A percentile compares a stretch with the other conserved stretches of the same genome.
These are phyloP conservation scores for Coemansia sp. DNA, from an alignment of 192 early-diverging fungal genomes.

Conservation along the genomic window DNA sequence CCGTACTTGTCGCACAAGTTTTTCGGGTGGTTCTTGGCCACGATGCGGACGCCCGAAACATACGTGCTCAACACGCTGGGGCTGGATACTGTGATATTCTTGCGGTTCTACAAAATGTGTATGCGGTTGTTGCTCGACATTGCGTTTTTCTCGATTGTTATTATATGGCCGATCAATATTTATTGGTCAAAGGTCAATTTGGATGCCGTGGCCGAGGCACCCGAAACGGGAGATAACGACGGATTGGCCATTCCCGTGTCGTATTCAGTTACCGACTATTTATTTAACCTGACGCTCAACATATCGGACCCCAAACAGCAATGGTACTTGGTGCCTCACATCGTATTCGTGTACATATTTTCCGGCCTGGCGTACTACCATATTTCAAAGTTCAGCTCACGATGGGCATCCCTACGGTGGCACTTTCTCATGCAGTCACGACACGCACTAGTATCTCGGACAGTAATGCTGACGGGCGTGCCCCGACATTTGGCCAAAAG, in stretches of 20 bases:
- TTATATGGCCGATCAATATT: slow-evolving; percentile 55
- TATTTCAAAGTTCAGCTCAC: slow-evolving; percentile 49
- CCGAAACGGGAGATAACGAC: slow-evolving; percentile 1
- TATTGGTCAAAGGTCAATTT: slow-evolving; percentile 47
- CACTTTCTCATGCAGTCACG: slow-evolving; percentile 55
- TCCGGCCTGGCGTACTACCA: slow-evolving; percentile 55
- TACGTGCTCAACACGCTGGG: slow-evolving; percentile 55
- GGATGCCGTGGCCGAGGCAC: slow-evolving; percentile 10
- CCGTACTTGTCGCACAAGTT: slow-evolving; percentile 35
- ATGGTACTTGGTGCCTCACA: slow-evolving; percentile 49
- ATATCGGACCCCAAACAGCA: slow-evolving; percentile 36
- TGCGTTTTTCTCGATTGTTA: slow-evolving; percentile 34
- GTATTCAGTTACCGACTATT: slow-evolving; percentile 48
- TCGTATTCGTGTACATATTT: slow-evolving; percentile 53
- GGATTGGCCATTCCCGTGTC: slow-evolving; percentile 17
- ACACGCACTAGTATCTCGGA: slow-evolving; percentile 57
- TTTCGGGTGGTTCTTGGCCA: slow-evolving; percentile 54
- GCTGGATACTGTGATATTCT: slow-evolving; percentile 52
- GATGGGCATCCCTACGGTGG: slow-evolving; percentile 56
- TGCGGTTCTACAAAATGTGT: slow-evolving; percentile 57
- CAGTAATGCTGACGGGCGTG: slow-evolving; percentile 69
- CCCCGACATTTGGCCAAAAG: slow-evolving; percentile 55
- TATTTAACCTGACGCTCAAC: slow-evolving; percentile 51
- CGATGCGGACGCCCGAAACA: slow-evolving; percentile 51
- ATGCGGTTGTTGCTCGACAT: slow-evolving; percentile 47